phyloP scores from a whole-genome alignment of 345 rosid species.

The Triadica sebifera region DNA sequence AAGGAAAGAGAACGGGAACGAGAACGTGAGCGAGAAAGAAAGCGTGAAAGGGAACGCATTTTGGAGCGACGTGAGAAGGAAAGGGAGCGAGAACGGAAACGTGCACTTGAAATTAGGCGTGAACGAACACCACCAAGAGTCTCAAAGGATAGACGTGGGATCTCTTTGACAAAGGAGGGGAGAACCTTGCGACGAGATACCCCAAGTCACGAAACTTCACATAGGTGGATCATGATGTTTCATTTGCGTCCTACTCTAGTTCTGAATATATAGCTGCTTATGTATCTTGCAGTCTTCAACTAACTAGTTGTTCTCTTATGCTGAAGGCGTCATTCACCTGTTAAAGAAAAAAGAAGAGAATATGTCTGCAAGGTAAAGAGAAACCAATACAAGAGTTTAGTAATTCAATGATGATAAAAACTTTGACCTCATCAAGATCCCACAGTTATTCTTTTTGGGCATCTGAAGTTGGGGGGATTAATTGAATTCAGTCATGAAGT shows the following conservation, averaged over 20 bases:
- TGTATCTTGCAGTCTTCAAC: conserved; percentile 57
- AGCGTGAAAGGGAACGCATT: conserved; percentile 60
- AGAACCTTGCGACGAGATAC: conserved; percentile 63
- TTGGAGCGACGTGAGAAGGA: conserved; percentile 75
- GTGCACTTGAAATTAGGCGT: conserved; percentile 54
- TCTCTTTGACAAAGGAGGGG: conserved; percentile 63
- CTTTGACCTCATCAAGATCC: conserved; percentile 34
- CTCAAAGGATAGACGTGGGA: conserved; percentile 71
- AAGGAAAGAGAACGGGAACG: conserved; percentile 47
- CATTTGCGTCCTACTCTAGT: conserved; percentile 54
- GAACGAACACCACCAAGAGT: conserved; percentile 65
- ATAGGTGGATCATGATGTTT: conserved; percentile 93
- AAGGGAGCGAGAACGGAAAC: conserved; percentile 74
- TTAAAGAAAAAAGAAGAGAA: conserved; percentile 92
- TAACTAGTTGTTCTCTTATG: conserved; percentile 86
- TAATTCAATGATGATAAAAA: conserved; percentile 42
- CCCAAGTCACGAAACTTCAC: conserved; percentile 65
- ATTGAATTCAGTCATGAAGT: not conserved
- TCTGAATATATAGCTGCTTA: conserved; percentile 60
- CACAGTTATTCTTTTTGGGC: conserved; percentile 26
- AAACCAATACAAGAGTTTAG: conserved; percentile 46
- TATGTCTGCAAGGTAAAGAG: conserved; percentile 95
- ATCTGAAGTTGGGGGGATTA: conserved; percentile 1
- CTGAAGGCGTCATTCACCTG: conserved; percentile 97
- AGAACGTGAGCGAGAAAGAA: conserved; percentile 43